Evolutionary conservation across 768 basidiomycete genomes (phyloP), one percentile per base, ranked within the genome.

Genomic region (Tricholoma furcatifolium): DNA sequence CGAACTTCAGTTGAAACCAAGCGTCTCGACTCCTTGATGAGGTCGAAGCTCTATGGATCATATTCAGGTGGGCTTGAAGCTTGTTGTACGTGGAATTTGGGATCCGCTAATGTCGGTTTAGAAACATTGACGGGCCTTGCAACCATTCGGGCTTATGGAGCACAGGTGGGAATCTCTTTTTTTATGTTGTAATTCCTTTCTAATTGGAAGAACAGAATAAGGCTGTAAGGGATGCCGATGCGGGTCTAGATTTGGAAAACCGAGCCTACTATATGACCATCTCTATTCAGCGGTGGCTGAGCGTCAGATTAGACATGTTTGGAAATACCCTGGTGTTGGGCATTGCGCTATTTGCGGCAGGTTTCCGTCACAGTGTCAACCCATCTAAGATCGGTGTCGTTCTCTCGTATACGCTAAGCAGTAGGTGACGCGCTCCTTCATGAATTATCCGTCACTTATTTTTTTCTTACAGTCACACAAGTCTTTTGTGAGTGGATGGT

Each of bases 281-380:
- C 42, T 70, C 78, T 3, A 81, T 86, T 49, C 85, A 87, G 61
- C 70, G 81, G 43, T 88, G 84, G 84, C 72, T 87, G 1, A 72
- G 74, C 2, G 65, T 85, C 9, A 74, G 87, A 15, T 72, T 90
- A 1, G 86, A 89, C 53, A 67, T 87, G 27, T 78, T 87, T 30
- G 84, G 81, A 1, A 85, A 86, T 61, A 54, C 82, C 7, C 69
- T 91, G 9, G 75, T 90, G 21, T 73, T 90, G 32, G 84, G 85
- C 1, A 87, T 91, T 43, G 82, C 74, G 1, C 66, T 91, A 11
- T 88, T 89, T 60, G 85, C 83, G 7, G 80, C 81, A 9, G 81
- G 81, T 2, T 82, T 84, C 65, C 70, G 84, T n/a, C 67, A 71
- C 36, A 66, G 74, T 0, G 77, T 83, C 35, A 72, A 62, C 44